A percentile compares a stretch with the other conserved stretches of the same genome.
Evolutionary conservation across 352 stramenopile genomes (phyloP).

Genomic region (Pythium dissotocum): DNA sequence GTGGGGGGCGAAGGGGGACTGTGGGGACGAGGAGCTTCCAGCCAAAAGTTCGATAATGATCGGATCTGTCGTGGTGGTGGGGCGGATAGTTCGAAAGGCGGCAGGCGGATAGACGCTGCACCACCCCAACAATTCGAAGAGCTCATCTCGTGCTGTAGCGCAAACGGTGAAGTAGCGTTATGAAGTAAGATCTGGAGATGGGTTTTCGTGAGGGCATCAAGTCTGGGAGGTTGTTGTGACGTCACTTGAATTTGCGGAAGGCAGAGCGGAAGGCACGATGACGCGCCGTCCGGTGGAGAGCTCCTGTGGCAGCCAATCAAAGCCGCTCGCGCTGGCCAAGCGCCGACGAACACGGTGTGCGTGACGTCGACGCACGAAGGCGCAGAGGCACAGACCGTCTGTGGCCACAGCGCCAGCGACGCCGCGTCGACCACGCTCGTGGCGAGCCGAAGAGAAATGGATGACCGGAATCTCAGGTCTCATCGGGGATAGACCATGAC

Average conservation of each 20-base stretch:
- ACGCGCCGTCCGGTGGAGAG: conserved; percentile 10
- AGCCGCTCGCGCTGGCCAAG: neutral
- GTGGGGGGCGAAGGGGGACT: conserved; percentile 1
- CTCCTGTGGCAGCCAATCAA: conserved; percentile 10
- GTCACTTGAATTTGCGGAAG: conserved; percentile 25
- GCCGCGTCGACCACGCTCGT: neutral
- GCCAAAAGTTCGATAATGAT: conserved; percentile 25
- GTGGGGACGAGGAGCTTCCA: neutral
- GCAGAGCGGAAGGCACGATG: neutral
- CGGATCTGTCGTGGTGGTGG: neutral
- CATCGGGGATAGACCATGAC: neutral
- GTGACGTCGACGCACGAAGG: conserved; percentile 1
- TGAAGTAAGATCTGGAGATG: conserved; percentile 32
- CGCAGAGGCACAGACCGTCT: neutral
- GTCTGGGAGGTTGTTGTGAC: conserved; percentile 22
- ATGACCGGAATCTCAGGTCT: conserved; percentile 7
- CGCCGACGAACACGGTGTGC: neutral
- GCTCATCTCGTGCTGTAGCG: conserved; percentile 21
- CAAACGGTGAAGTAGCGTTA: conserved; percentile 22
- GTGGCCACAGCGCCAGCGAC: neutral
- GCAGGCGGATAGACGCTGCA: conserved; percentile 1
- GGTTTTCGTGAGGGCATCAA: conserved; percentile 17
- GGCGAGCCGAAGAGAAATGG: neutral
- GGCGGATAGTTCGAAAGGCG: neutral
- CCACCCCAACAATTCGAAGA: conserved; percentile 16